Base-by-base conservation (phyloP, 495 filamentous ascomycete genomes). In the Penicillium maclennaniae region DNA sequence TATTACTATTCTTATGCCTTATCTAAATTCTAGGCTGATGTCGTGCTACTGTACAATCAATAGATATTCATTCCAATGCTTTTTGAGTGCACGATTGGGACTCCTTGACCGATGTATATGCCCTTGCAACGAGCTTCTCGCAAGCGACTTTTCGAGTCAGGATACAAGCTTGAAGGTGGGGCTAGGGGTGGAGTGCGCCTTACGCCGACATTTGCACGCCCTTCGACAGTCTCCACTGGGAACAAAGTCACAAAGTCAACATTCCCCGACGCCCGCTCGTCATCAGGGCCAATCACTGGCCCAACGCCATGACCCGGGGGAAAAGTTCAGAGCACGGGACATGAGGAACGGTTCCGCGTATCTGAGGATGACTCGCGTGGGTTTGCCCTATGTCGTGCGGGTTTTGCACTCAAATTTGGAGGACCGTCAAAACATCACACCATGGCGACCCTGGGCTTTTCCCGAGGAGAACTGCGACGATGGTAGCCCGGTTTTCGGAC, bases 131-230 rank as follows among this genome's bases (percentile, higher is more conserved):
- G 1, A 12, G 5, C 1, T 34, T 12, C 8, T 34, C 31, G 3
- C 8, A 12, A 34, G 31, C 9, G 31, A 12, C 4, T 12, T 12
- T 34, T 14, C 1, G 14, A 3, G n/a, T 20, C 9, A 7, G 6
- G 8, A 47, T 7, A 28, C 8, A 23, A 1, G 34, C 31, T 27
- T 16, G 38, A 26, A 21, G 21, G 50, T 45, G 49, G 49, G 49
- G 45, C 42, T 46, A 45, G 16, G 50, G 45, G 55, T 63, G 60
- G 63, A 53, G 26, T 38, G 39, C 61, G 58, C 61, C 61, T 59
- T 62, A 55, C 53, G 53, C 25, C 53, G 55, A 63, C 61, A 61
- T 59, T 23, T 23, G 54, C 55, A 54, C 61, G 61, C 58, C 63
- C 61, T 67, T 66, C 39, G 60, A 19, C 53, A 44, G 23, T 23